Percentiles rank a stretch among this genome's conserved stretches.
Conservation (phyloP, 164 flowering plant species). For the Echeveria elegans region DNA sequence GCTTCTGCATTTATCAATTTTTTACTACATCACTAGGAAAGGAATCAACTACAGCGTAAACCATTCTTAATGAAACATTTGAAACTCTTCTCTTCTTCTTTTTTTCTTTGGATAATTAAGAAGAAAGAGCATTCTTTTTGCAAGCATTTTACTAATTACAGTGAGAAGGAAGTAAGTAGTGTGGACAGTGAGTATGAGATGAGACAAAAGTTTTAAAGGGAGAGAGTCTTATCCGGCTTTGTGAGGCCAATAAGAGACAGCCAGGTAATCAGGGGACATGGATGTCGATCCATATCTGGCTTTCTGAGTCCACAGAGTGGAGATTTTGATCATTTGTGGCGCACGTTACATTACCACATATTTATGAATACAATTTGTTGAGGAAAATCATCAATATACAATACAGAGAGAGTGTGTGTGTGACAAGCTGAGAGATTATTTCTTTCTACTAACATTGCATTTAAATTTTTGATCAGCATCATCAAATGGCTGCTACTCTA, state of each 20-base stretch:
- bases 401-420: no score
- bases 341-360: neutral
- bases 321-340: conserved; percentile 32
- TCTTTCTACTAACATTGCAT: neutral
- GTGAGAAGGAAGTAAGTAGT: no score
- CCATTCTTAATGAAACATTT: no score
- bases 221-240: conserved; percentile 30
- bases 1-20: no score
- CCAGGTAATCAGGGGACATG: conserved; percentile 38
- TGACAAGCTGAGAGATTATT: neutral
- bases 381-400: conserved; percentile 4
- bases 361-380: neutral
- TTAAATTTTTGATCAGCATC: no score
- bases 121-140: no score
- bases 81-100: no score
- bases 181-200: no score
- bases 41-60: no score
- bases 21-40: no score
- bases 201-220: no score
- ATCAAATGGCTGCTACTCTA: conserved; percentile 37
- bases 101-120: no score
- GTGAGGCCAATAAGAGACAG: conserved; percentile 18
- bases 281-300: conserved; percentile 24
- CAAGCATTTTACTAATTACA: neutral
- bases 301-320: conserved; percentile 36